Evolutionary conservation across 257 asterid species (phyloP), one percentile per base, ranked within the genome.

Genomic region (Perilla frutescens): DNA sequence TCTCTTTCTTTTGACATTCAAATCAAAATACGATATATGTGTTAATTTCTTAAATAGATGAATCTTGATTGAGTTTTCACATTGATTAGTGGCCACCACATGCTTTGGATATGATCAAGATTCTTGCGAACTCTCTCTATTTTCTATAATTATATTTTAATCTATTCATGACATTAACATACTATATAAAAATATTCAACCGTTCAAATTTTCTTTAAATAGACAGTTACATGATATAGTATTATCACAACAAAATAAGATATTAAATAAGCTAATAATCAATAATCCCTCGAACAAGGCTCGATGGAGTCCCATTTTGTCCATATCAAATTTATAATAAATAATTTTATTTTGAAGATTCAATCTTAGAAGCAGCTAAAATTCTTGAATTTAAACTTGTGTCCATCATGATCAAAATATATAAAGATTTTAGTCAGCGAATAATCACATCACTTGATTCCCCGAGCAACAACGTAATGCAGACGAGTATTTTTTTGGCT

Each of bases 81-180:
- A 37, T 15, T 41, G 71, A 43, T 8, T 47, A 44, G 57, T 32
- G 60, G 31, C 26, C 20, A 66, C 11, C 32, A 66, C 71, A 49
- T 62, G 50, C 49, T 39, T 62, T 40, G 13, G 44, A 50, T 50
- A 29, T n/a, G 5, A 47, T 47, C 53, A 40, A 40, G 44, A 40
- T 4, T 40, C 44, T 40, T 40, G 8, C 4, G 8, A 4, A 40
- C 1, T 40, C 7, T 40, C 7, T 6, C 7, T 40, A 40, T 40
- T 4, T 4, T 40, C 6, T 40, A 40, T 4, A 37, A 5, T 37
- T 20, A 20, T 20, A 20, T 20, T 20, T 20, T 20, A 20, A 20
- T 20, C 26, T 20, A 20, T 20, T 20, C 26, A 20, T 20, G 26
- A 20, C 26, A 20, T 20, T 20, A 20, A 20, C 26, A 20, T 20